Base-by-base conservation (phyloP, 495 filamentous ascomycete species). In the Neurospora sp. region DNA sequence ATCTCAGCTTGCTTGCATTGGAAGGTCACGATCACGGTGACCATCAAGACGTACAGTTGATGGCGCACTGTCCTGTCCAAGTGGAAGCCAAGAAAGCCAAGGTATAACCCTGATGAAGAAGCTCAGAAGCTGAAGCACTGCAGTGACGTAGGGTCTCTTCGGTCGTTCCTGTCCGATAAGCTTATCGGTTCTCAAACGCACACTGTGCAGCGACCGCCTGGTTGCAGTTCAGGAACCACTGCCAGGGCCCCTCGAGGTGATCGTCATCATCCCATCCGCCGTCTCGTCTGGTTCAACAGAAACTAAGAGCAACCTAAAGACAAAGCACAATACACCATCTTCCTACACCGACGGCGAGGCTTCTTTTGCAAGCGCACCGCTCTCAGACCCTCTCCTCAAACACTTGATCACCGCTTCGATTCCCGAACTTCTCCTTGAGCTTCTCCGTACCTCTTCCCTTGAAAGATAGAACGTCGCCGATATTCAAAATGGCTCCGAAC, bases 401-500 rank as follows among this genome's bases (percentile, higher is more conserved):
- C 53, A 27, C 3, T 53, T 27, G 20, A 59, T 59, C 48, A 14
- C 48, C 48, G 48, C 48, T 59, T 59, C 20, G 1, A 59, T 0
- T 59, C 20, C 10, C 20, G 10, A 6, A 59, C 48, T 1, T 37
- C 12, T 18, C 27, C 12, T 35, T 65, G 27, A 3, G 22, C 53
- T 35, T 65, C 53, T 31, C 6, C 14, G 31, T 65, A 14, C 20
- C 27, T 12, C 27, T 10, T 59, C 9, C 44, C 3, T 22, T 18
- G 35, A 16, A 37, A 27, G 12, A 42, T 40, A 9, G 10, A 10
- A 42, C 12, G 18, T 10, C 53, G 8, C 35, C 61, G 31, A 27
- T 10, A 14, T 16, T 14, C 41, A 27, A n/a, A 37, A 77, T 80
- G 73, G 53, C 76, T 69, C 65, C 74, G 22, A 69, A 40, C 70